These are phyloP conservation scores for Russula compacta DNA, from an alignment of 768 basidiomycete genomes.

Conservation along the genomic window DNA sequence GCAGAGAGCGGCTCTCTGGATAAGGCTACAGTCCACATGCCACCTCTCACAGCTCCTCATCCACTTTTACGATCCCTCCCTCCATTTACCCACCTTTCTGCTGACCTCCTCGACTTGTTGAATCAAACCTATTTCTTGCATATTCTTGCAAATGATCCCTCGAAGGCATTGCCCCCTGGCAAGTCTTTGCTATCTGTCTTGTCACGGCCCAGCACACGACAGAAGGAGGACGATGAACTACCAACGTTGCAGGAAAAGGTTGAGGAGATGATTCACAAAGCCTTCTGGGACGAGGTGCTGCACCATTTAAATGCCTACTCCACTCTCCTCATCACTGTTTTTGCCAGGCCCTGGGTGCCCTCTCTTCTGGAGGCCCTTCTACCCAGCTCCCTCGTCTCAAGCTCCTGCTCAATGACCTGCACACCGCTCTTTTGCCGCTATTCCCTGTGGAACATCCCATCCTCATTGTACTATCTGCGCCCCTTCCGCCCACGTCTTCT, in stretches of 20 bases:
- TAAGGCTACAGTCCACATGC: neutral
- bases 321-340: neutral
- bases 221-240: constrained; percentile 17
- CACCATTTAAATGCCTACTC: neutral
- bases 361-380: constrained; percentile 51
- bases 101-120: constrained; percentile 46
- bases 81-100: constrained; percentile 33
- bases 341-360: constrained; percentile 42
- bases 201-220: constrained; percentile 24
- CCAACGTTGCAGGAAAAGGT: constrained; percentile 41
- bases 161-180: constrained; percentile 53
- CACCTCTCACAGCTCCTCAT: constrained; percentile 7
- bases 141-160: constrained; percentile 53
- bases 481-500: constrained; percentile 57
- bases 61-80: constrained; percentile 21
- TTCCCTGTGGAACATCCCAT: constrained; percentile 47
- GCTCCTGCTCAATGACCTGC: constrained; percentile 45
- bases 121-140: constrained; percentile 61
- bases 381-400: constrained; percentile 52
- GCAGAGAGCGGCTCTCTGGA: neutral
- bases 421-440: constrained; percentile 42
- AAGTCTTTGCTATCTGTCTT: constrained; percentile 66
- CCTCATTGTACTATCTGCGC: constrained; percentile 44
- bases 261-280: constrained; percentile 41
- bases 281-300: constrained; percentile 67